Percentiles rank a stretch among this genome's conserved stretches.
Evolutionary conservation across 345 rosid species (phyloP).

Genomic region (Melaleuca alternifolia): DNA sequence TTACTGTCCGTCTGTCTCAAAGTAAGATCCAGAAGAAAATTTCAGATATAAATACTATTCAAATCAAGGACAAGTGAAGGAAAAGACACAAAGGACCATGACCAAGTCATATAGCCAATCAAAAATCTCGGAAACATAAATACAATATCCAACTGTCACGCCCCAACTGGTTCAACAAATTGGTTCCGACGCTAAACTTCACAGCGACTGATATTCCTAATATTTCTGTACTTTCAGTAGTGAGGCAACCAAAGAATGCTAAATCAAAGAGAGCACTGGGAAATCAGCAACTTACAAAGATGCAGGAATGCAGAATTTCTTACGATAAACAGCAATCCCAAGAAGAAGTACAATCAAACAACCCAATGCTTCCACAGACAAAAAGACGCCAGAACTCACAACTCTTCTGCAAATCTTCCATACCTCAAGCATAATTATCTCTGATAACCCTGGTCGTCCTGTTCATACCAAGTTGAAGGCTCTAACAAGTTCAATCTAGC

Average conservation of each 20-base stretch:
- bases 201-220: neutral
- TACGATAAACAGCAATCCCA: neutral
- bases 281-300: neutral
- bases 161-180: neutral
- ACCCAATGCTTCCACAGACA: neutral
- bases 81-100: neutral
- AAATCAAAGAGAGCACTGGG: neutral
- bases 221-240: neutral
- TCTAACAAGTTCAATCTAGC: neutral
- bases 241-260: neutral
- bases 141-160: neutral
- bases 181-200: neutral
- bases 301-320: neutral
- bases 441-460: neutral
- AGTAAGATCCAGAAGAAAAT: neutral
- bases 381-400: neutral
- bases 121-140: neutral
- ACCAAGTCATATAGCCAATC: neutral
- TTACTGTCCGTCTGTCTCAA: neutral
- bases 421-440: neutral
- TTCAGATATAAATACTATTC: neutral
- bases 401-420: neutral
- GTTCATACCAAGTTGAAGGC: neutral
- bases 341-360: neutral
- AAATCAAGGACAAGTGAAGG: neutral